Base-by-base conservation (phyloP, 1,139 yeast species). In the Nakaseomyces nivariensis region DNA sequence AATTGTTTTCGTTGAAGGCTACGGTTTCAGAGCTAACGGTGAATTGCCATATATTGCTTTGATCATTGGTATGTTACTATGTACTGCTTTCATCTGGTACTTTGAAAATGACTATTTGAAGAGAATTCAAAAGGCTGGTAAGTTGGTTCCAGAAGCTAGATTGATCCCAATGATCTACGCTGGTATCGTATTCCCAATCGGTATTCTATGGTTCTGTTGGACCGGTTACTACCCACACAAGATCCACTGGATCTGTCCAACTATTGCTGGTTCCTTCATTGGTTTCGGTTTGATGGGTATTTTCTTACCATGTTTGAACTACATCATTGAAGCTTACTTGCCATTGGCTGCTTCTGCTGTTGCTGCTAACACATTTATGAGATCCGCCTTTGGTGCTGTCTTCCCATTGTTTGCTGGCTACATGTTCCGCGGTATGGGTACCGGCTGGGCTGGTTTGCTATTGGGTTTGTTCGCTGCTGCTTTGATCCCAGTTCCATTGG, bases 171-270 rank as follows among this genome's bases (percentile, higher is more conserved):
- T 85, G 83, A 76, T 85, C 46, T 24, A 26, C 47, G 90, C 95
- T 32, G 80, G 82, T 33, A 56, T 85, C 51, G 64, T 76, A 11
- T 86, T 87, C 72, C 82, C 94, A 36, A 72, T 79, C 55, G 96
- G 96, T 48, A 72, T 88, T 52, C 74, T 88, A 59, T 86, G 95
- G 95, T 74, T 87, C 62, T 80, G 87, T 48, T 87, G 95, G 95
- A 72, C 88, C 2, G 96, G 96, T 60, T 76, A 78, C 58, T 88
- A 79, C 66, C 81, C 76, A 41, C 68, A 81, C 24, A 67, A 68
- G 37, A 78, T 85, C 37, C 95, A 82, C 64, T 88, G 94, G 92
- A 82, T 84, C 57, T 92, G 80, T n/a, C 96, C 96, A 37, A 79
- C 90, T 1, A 67, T 81, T 40, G 84, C 89, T 32, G 89, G 89